Percentiles rank a stretch among this genome's conserved stretches.
phyloP scores from a whole-genome alignment of 108 stramenopile species.

The Nitzschia sp. region DNA sequence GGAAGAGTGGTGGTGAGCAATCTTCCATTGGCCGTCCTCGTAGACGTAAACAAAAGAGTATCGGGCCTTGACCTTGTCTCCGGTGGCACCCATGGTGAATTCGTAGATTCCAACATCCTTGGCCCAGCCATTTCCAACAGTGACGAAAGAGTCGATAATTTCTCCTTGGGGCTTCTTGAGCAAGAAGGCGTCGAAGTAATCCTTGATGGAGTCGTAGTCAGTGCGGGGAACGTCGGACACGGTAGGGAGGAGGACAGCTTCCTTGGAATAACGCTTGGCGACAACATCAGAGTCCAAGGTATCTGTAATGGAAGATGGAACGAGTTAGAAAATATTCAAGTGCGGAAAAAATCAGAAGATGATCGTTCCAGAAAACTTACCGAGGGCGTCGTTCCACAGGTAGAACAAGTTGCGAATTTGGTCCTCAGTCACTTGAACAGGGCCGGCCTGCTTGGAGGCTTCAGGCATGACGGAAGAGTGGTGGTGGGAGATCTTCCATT shows the following conservation, averaged over 20 bases:
- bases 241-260: slow-evolving; percentile 48
- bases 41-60: slow-evolving; percentile 65
- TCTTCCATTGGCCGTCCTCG: slow-evolving; percentile 72
- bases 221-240: slow-evolving; percentile 58
- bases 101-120: slow-evolving; percentile 60
- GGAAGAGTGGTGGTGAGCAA: slow-evolving; percentile 67
- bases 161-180: slow-evolving; percentile 51
- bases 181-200: slow-evolving; percentile 55
- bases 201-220: slow-evolving; percentile 42
- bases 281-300: slow-evolving; percentile 49
- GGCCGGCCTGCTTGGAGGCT: neutral
- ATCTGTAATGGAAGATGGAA: slow-evolving; percentile 1
- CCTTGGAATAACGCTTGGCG: slow-evolving; percentile 53
- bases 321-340: too few relatives aligned
- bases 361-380: too few relatives aligned
- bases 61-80: slow-evolving; percentile 52
- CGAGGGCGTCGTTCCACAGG: slow-evolving; percentile 65
- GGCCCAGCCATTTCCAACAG: slow-evolving; percentile 51
- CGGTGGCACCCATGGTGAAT: slow-evolving; percentile 56
- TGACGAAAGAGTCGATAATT: slow-evolving; percentile 42
- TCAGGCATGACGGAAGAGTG: slow-evolving; percentile 72
- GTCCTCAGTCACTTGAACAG: neutral
- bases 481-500: slow-evolving; percentile 77
- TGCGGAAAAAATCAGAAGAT: too few relatives aligned
- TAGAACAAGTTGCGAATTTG: slow-evolving; percentile 38